Conservation (phyloP, 805 yeast genomes). For the Jamesozyma spencerorum region DNA sequence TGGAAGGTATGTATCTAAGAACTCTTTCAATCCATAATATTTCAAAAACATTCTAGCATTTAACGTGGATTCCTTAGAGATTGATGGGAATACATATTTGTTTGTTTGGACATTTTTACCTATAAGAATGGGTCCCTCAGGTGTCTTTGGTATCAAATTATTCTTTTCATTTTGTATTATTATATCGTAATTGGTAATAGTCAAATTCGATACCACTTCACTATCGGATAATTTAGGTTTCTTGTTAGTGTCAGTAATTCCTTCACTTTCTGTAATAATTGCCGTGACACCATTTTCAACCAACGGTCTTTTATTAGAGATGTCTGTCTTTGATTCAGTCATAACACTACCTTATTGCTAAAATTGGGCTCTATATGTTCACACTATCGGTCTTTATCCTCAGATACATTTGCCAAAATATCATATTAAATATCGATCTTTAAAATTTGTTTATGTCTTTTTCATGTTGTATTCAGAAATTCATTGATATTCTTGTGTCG, state of each 20-base stretch:
- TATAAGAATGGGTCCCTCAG: slow-evolving; percentile 20
- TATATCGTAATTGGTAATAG: background rate
- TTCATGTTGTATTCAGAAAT: too few relatives aligned
- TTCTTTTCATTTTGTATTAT: slow-evolving; percentile 5
- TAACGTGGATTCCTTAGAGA: slow-evolving; percentile 37
- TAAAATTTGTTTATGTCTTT: too few relatives aligned
- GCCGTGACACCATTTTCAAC: too few relatives aligned
- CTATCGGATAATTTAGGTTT: slow-evolving; percentile 1
- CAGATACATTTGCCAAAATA: too few relatives aligned
- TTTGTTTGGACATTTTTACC: slow-evolving; percentile 22
- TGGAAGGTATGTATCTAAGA: slow-evolving; percentile 55
- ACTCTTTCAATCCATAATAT: slow-evolving; percentile 47
- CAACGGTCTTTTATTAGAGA: too few relatives aligned
- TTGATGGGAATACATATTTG: slow-evolving; percentile 29
- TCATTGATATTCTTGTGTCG: too few relatives aligned
- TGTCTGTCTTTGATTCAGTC: too few relatives aligned
- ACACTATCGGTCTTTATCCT: too few relatives aligned
- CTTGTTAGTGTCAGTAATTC: background rate
- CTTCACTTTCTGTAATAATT: too few relatives aligned
- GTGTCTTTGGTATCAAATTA: slow-evolving; percentile 13
- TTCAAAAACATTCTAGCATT: slow-evolving; percentile 48
- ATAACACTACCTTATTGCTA: too few relatives aligned
- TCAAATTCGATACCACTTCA: background rate
- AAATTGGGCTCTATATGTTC: too few relatives aligned
- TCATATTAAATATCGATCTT: too few relatives aligned